These are phyloP conservation scores for Geotrichum ghanense DNA, from an alignment of 805 yeast genomes.

Conservation along the genomic window DNA sequence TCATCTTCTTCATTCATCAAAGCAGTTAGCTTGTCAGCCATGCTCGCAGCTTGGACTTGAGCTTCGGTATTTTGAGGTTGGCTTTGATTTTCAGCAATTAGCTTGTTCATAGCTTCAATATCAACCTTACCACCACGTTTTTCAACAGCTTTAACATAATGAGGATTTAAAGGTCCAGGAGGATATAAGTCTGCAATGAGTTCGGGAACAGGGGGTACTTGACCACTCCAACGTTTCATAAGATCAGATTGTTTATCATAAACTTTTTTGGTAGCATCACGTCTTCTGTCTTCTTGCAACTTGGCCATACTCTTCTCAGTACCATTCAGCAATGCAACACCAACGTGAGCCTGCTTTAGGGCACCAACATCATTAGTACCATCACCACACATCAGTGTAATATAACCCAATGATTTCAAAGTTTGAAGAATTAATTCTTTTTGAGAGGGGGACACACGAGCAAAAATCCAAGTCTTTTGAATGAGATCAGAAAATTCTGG, in stretches of 20 bases:
- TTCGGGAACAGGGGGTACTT: constrained; percentile 64
- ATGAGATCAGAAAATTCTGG: constrained; percentile 60
- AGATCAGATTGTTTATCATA: constrained; percentile 78
- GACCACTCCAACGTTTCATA: constrained; percentile 61
- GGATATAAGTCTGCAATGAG: constrained; percentile 92
- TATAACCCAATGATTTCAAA: constrained; percentile 79
- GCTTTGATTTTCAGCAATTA: constrained; percentile 31
- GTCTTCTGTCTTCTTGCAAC: constrained; percentile 67
- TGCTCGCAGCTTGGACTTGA: constrained; percentile 27
- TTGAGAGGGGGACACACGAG: constrained; percentile 94
- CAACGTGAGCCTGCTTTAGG: constrained; percentile 94
- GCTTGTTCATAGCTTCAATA: constrained; percentile 31
- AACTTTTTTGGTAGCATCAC: constrained; percentile 50
- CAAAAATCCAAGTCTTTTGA: constrained; percentile 91
- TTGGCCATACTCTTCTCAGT: constrained; percentile 89
- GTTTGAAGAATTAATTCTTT: constrained; percentile 83
- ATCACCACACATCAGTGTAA: constrained; percentile 98
- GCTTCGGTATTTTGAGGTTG: constrained; percentile 27
- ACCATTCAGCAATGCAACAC: constrained; percentile 95
- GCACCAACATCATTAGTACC: constrained; percentile 99
- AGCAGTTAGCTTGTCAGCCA: constrained; percentile 58
- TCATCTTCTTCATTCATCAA: constrained; percentile 52
- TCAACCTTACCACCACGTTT: constrained; percentile 70
- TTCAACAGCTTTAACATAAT: constrained; percentile 76
- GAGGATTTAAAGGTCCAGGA: constrained; percentile 87